Base-by-base conservation (phyloP, 805 yeast genomes). In the Ogataea paraovalis region DNA sequence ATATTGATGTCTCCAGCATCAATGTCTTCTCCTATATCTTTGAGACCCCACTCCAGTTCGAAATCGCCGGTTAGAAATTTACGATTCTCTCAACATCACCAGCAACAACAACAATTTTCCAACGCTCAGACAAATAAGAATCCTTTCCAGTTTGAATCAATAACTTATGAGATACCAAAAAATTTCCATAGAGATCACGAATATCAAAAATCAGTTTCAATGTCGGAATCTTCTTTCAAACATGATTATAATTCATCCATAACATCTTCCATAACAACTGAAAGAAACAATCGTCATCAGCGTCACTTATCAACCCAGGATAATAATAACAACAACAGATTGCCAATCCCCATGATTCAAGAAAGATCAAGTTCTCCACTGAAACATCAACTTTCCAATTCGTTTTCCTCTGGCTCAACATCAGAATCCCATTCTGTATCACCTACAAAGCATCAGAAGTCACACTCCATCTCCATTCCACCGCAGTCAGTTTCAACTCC, bases 131-230 rank as follows among this genome's bases (percentile, higher is more conserved):
- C 21, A 19, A 14, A 36, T 10, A 55, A 53, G 42, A 59, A 53
- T 43, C 70, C 69, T 8, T 67, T 67, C 51, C 64, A 65, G 44
- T 67, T 61, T 51, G 68, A 67, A 47, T 52, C 67, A 18, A 46
- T 60, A 37, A 46, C 50, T 2, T 67, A 67, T 47, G 70, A 67
- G 38, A 54, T 65, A n/a, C 65, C 69, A 10, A 57, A 60, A 27
- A 54, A 59, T 37, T 60, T 61, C 40, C 65, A 56, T 41, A 52
- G 45, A 39, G 60, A 54, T 38, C 51, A 51, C 42, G 46, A 48
- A 4, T 12, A 14, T 14, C 34, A 30, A 30, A 50, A 50, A 12
- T 46, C 56, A 3, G 46, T 51, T 54, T 56, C 59, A 2, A 32
- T 52, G 7, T 47, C 50, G 3, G 58, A 53, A 33, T 13, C 47